Conservation (phyloP, 2,329 filamentous ascomycete species). For the Sclerotinia subarctica region DNA sequence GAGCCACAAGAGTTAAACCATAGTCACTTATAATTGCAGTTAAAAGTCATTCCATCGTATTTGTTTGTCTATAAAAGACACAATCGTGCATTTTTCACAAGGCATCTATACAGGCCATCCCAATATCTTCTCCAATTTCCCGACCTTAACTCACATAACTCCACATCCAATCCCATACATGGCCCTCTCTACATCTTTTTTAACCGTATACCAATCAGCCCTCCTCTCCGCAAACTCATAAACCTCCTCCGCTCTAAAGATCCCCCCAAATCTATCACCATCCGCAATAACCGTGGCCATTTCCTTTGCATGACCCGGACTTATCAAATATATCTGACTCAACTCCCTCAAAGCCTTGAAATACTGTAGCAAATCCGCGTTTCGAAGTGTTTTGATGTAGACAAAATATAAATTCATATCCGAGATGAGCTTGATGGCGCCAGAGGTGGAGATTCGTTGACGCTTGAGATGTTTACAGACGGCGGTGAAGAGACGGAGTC, state of each 20-base stretch:
- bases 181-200: constrained; percentile 83
- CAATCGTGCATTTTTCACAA: constrained; percentile 5
- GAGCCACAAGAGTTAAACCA: neutral
- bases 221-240: constrained; percentile 94
- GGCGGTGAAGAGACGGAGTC: constrained; percentile 83
- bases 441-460: constrained; percentile 84
- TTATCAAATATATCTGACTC: constrained; percentile 92
- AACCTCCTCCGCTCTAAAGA: constrained; percentile 93
- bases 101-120: neutral
- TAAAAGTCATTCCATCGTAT: neutral
- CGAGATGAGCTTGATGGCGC: constrained; percentile 87
- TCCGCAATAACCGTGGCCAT: constrained; percentile 95
- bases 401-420: constrained; percentile 94
- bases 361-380: constrained; percentile 81
- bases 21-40: constrained; percentile 2
- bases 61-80: constrained; percentile 1
- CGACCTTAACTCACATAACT: constrained; percentile 40
- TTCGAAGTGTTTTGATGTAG: constrained; percentile 77
- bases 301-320: constrained; percentile 82
- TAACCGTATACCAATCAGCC: constrained; percentile 93
- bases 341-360: constrained; percentile 90
- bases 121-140: neutral
- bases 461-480: constrained; percentile 97
- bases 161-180: constrained; percentile 94
- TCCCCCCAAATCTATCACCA: constrained; percentile 80